Conservation (phyloP, 2,329 filamentous ascomycete species). For the Biscogniauxia sp. region DNA sequence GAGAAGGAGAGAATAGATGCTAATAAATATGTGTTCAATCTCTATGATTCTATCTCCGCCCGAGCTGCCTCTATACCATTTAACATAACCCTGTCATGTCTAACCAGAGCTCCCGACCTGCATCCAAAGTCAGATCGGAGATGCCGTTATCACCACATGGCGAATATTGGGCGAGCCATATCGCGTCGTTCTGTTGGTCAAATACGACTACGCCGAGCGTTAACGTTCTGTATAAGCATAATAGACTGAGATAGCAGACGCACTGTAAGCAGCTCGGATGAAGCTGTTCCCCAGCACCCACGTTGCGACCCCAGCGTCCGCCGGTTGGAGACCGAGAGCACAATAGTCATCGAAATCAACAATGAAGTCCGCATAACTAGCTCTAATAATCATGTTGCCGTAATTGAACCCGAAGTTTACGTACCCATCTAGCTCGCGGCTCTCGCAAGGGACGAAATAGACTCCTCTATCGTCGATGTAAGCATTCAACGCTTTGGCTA, state of each 20-base stretch:
- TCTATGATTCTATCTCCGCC: not conserved
- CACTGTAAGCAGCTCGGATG: conserved; percentile 37
- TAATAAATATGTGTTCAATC: not conserved
- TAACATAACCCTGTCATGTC: conserved; percentile 33
- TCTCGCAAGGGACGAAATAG: conserved; percentile 37
- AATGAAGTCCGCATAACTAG: conserved; percentile 45
- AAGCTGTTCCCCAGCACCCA: conserved; percentile 40
- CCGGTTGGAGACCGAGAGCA: conserved; percentile 36
- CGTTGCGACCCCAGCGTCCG: conserved; percentile 29
- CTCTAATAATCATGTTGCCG: conserved; percentile 41
- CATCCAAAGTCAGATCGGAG: conserved; percentile 32
- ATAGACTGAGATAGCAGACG: conserved; percentile 8
- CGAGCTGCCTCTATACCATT: not conserved
- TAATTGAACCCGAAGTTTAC: conserved; percentile 45
- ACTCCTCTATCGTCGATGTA: conserved; percentile 29
- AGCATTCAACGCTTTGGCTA: conserved; percentile 36
- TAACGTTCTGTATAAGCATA: conserved; percentile 4
- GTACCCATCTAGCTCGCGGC: conserved; percentile 38
- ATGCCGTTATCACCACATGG: conserved; percentile 36
- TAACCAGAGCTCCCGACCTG: conserved; percentile 29
- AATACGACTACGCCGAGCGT: conserved; percentile 33
- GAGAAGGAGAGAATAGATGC: not conserved
- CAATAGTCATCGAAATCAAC: conserved; percentile 35
- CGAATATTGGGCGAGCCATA: conserved; percentile 39
- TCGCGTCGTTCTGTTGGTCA: conserved; percentile 36